Evolutionary conservation across 2,329 filamentous ascomycete genomes (phyloP), one percentile per base, ranked within the genome.

Genomic region (Aspergillus sp.): DNA sequence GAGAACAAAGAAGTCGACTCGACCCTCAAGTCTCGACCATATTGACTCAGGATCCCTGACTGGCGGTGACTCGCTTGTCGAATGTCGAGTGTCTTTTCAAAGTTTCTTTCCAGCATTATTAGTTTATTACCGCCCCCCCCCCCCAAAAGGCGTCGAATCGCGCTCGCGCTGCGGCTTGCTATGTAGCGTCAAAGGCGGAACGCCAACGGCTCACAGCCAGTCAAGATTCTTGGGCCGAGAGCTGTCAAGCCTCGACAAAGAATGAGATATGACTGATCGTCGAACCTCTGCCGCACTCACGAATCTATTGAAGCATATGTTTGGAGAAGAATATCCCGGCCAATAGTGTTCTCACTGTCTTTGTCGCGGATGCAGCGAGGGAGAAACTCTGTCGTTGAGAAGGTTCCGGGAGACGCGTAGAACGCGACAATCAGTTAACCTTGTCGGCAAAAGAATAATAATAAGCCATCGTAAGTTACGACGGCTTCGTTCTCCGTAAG

Each of bases 221-320:
- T 56, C n/a, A 48, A 48, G 11, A 12, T 33, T 39, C 41, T 20
- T 22, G 34, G 24, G n/a, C 27, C 45, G 13, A 20, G 55, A 48
- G 37, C 42, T 58, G 40, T 50, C 39, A 54, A 48, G 33, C 41
- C 27, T 54, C 44, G 50, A 54, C 56, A 45, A 58, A 49, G 37
- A 50, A 13, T 30, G 44, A 50, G 44, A 53, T 44, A 39, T 58
- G 56, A 44, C 56, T 17, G 42, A 50, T 58, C 50, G 52, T 54
- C 56, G 42, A 54, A 19, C 13, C 24, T 40, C 20, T 37, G 15
- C 56, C 15, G 22, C 50, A 34, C 27, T 34, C 44, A 20, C 30
- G 22, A 22, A 24, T 37, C 37, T 54, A 58, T 50, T 54, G 37
- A 54, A 58, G 50, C 45, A 54, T 53, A 48, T 50, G 41, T 37